Base-by-base conservation (phyloP, 2,329 filamentous ascomycete genomes). In the Thelonectria blattea region DNA sequence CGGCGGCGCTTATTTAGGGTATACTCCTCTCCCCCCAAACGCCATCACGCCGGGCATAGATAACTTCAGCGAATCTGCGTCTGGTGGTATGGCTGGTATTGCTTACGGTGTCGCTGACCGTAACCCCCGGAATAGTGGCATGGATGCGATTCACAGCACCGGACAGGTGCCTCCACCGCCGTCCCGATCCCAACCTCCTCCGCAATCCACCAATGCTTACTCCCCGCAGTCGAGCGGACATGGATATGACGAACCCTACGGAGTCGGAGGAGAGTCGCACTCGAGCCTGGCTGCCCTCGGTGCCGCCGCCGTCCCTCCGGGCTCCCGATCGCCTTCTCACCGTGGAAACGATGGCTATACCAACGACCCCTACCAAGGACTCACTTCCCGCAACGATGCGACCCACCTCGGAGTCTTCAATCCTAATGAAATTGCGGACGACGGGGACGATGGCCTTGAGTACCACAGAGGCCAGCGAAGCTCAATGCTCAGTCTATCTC, bases 391-490 rank as follows among this genome's bases (percentile, higher is more conserved):
- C 41, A 77, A 72, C 75, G 82, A 76, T 30, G 82, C 83, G 60
- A 76, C 82, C 22, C 74, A 79, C 9, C 76, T 88, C 4, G 84
- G 85, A 41, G 79, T 85, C 2, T 84, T 95, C 60, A 88, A 97
- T 72, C 92, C 93, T 3, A 87, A 91, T 70, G 88, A 89, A 14
- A 93, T 97, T 65, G 85, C 85, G 20, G 93, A 97, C 73, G 93
- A 97, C 71, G 92, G 91, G 27, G 93, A 97, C 70, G 93, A 96
- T 73, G 92, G 90, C 1, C 83, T 95, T 52, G 82, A 85, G 5
- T 88, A 85, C 67, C 78, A 75, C 52, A 76, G 74, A 46, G 73
- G 70, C 41, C 71, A 75, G 73, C 82, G 84, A 61, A 83, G 81
- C 65, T 88, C 89, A 37, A 84, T 89, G 73, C 75, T 89, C 37